phyloP scores from a whole-genome alignment of 83 land plant genomes.

The Picea mariana region DNA sequence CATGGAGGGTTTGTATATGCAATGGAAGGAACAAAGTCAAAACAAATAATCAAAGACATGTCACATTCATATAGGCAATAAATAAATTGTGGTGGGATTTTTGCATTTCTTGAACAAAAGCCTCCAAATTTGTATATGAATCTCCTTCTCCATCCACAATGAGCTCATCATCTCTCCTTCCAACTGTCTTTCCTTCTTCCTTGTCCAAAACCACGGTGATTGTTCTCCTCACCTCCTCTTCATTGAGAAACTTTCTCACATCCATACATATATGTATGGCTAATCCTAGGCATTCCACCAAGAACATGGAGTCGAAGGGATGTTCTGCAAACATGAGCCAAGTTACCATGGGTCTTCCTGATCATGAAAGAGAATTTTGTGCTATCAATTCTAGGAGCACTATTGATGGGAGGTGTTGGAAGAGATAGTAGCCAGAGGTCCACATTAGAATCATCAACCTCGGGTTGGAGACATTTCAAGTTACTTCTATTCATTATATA shows the following conservation, averaged over 20 bases:
- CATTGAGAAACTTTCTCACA: neutral
- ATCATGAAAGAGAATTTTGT: neutral
- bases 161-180: neutral
- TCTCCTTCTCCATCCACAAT: too few species aligned
- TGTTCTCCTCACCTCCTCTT: neutral
- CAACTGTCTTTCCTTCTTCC: neutral
- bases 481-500: neutral
- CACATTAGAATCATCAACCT: neutral
- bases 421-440: too few species aligned
- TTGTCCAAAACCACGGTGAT: neutral
- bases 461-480: neutral
- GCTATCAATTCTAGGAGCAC: neutral
- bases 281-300: neutral
- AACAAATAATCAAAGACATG: too few species aligned
- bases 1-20: too few species aligned
- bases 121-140: too few species aligned
- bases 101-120: too few species aligned
- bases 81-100: too few species aligned
- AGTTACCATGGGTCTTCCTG: neutral
- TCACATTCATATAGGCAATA: too few species aligned
- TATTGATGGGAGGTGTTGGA: neutral
- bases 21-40: too few species aligned
- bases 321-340: conserved; percentile 15
- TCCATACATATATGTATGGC: neutral
- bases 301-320: neutral